A percentile compares a stretch with the other conserved stretches of the same genome.
phyloP scores from a whole-genome alignment of 805 yeast species.

The Kluyveromyces aestuarii region DNA sequence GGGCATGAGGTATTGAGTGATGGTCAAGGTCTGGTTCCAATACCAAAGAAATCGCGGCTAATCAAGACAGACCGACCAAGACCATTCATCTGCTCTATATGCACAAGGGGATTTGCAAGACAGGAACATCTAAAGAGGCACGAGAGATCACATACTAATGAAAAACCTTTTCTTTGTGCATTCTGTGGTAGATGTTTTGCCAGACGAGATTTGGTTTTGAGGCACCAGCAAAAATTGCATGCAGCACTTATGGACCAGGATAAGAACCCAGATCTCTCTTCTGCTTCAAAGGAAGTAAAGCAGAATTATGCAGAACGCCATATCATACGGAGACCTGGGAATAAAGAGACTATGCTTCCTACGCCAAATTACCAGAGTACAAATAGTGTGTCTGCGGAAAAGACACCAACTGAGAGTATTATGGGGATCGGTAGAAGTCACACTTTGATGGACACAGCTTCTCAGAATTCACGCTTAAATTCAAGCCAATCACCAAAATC shows the following conservation, averaged over 20 bases:
- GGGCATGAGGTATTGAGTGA: not conserved
- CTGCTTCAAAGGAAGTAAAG: slow-evolving; percentile 12
- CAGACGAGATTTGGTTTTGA: slow-evolving; percentile 71
- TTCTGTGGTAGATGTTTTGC: slow-evolving; percentile 96
- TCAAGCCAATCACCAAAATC: not conserved
- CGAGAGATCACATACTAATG: slow-evolving; percentile 89
- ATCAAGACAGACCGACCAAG: slow-evolving; percentile 90
- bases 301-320: slow-evolving; percentile 26
- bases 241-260: slow-evolving; percentile 36
- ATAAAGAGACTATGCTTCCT: slow-evolving; percentile 32
- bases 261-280: not conserved
- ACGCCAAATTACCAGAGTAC: slow-evolving; percentile 15
- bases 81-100: slow-evolving; percentile 82
- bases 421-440: not conserved
- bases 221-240: slow-evolving; percentile 94
- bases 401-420: not conserved
- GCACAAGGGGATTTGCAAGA: slow-evolving; percentile 94
- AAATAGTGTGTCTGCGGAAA: not conserved
- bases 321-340: slow-evolving; percentile 32
- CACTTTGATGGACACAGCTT: not conserved
- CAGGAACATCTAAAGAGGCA: slow-evolving; percentile 91
- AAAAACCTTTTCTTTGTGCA: slow-evolving; percentile 92
- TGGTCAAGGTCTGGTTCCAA: slow-evolving; percentile 42
- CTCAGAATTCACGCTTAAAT: not conserved
- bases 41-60: slow-evolving; percentile 75